A percentile compares a stretch with the other conserved stretches of the same genome.
Conservation (phyloP, 2,329 filamentous ascomycete species). For the Epichloe scottii region DNA sequence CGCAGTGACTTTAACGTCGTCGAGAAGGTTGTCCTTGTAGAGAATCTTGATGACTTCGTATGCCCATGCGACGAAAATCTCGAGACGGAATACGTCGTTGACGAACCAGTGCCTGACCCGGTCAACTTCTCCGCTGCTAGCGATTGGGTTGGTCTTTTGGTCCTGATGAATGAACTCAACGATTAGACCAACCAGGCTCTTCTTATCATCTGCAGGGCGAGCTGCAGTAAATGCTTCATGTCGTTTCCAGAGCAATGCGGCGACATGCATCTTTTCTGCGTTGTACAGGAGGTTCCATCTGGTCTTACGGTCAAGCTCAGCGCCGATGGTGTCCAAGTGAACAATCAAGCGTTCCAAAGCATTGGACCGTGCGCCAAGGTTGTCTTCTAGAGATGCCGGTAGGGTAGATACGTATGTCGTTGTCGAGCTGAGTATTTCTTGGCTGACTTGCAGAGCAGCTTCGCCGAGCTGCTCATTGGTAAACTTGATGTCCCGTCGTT, state of each 20-base stretch:
- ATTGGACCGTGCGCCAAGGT: constrained; percentile 59
- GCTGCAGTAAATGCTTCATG: constrained; percentile 58
- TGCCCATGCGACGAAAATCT: constrained; percentile 67
- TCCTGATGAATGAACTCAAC: constrained; percentile 65
- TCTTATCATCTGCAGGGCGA: constrained; percentile 47
- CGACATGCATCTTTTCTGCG: constrained; percentile 80
- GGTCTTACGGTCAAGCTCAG: constrained; percentile 51
- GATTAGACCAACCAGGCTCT: constrained; percentile 60
- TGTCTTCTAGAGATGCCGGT: constrained; percentile 67
- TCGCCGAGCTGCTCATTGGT: constrained; percentile 56
- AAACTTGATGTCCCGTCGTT: constrained; percentile 54
- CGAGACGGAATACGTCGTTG: constrained; percentile 58
- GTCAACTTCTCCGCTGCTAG: constrained; percentile 59
- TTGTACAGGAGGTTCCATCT: constrained; percentile 78
- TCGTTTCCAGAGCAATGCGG: constrained; percentile 64
- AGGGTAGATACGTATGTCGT: constrained; percentile 62
- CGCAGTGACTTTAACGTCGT: constrained; percentile 40
- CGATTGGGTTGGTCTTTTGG: constrained; percentile 56
- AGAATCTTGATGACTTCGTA: constrained; percentile 64
- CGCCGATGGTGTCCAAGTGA: constrained; percentile 54
- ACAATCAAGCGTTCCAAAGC: constrained; percentile 65
- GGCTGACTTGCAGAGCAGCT: constrained; percentile 68
- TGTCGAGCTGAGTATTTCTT: constrained; percentile 67
- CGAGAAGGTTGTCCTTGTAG: constrained; percentile 47
- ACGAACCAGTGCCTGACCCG: constrained; percentile 78